Conservation (phyloP, 1,139 yeast species). For the Debaryomycetaceae sp. region DNA sequence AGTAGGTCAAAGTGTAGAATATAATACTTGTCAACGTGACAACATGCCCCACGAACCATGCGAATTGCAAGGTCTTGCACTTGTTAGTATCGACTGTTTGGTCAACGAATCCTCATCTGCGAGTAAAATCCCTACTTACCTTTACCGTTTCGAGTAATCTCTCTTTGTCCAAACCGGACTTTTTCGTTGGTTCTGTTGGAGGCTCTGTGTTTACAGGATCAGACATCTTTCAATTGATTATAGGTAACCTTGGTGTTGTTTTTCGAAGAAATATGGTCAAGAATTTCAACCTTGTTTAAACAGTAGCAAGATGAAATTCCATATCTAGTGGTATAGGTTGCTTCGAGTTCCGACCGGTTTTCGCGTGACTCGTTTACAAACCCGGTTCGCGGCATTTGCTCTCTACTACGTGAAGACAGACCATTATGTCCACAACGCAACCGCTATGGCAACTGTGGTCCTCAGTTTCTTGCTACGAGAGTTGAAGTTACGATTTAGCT, state of each 20-base stretch:
- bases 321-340: background rate
- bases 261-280: no score
- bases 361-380: no score
- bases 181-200: background rate
- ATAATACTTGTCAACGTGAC: constrained; percentile 54
- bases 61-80: constrained; percentile 49
- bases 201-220: constrained; percentile 1
- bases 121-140: constrained; percentile 7
- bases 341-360: background rate
- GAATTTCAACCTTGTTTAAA: background rate
- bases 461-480: no score
- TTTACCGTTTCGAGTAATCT: constrained; percentile 15
- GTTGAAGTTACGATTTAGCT: no score
- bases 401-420: no score
- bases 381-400: no score
- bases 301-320: background rate
- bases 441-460: no score
- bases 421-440: no score
- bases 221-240: constrained; percentile 1
- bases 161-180: constrained; percentile 8
- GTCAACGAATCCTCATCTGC: background rate
- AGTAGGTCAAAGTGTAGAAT: constrained; percentile 50
- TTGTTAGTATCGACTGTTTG: constrained; percentile 9
- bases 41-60: constrained; percentile 71
- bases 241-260: background rate